A percentile compares a stretch with the other conserved stretches of the same genome.
Conservation (phyloP, 805 yeast genomes). For the Metschnikowia anglica region DNA sequence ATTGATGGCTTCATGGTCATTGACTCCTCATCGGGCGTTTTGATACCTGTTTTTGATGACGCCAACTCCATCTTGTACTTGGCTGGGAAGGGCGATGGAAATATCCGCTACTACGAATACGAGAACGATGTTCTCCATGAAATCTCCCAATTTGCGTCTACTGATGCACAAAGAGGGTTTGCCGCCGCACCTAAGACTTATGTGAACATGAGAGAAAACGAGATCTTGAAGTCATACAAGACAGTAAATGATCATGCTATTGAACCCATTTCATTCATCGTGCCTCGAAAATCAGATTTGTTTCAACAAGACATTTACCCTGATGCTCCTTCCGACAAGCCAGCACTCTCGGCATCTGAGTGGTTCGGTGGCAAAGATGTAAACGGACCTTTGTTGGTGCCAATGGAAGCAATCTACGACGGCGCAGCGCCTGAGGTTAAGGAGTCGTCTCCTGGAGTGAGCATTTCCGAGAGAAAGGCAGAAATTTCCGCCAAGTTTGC, state of each 20-base stretch:
- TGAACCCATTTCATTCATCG: constrained; percentile 90
- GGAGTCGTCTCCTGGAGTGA: constrained; percentile 38
- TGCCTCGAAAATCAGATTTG: constrained; percentile 90
- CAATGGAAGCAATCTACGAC: constrained; percentile 77
- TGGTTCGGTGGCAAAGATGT: constrained; percentile 77
- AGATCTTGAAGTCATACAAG: constrained; percentile 78
- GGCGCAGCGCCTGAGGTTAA: constrained; percentile 57
- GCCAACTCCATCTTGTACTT: constrained; percentile 76
- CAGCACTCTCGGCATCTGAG: constrained; percentile 78
- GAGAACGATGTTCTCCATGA: constrained; percentile 73
- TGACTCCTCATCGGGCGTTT: constrained; percentile 89
- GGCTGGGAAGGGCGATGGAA: constrained; percentile 98
- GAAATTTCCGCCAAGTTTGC: constrained; percentile 8
- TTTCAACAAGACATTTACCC: constrained; percentile 94
- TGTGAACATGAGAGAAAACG: constrained; percentile 79
- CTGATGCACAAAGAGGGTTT: constrained; percentile 94
- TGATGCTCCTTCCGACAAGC: constrained; percentile 75
- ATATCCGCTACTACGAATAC: constrained; percentile 89
- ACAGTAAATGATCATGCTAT: constrained; percentile 80
- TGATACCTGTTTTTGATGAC: constrained; percentile 88
- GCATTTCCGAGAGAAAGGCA: constrained; percentile 26
- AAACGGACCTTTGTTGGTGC: constrained; percentile 78
- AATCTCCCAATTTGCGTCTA: constrained; percentile 84
- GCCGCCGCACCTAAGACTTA: constrained; percentile 83
- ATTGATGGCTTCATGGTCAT: constrained; percentile 84